A percentile compares a stretch with the other conserved stretches of the same genome.
These are phyloP conservation scores for Geranium rotundifolium DNA, from an alignment of 345 rosid genomes.

Conservation along the genomic window DNA sequence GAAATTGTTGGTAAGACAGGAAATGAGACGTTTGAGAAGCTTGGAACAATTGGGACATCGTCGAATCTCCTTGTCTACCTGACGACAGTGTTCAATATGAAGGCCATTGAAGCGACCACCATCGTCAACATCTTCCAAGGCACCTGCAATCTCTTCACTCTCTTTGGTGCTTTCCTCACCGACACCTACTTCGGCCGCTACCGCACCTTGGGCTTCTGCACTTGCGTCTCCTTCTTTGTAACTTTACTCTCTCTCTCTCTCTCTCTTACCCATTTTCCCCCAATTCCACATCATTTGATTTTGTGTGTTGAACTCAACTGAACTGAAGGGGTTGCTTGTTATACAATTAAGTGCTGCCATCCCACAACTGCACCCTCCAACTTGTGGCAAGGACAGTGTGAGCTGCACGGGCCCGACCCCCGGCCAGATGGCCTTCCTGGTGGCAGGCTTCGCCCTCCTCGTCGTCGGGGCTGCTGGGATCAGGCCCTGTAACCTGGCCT, in stretches of 20 bases:
- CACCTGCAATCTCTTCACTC: slow-evolving; percentile 13
- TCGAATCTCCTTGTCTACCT: slow-evolving; percentile 14
- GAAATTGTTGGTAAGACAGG: not conserved
- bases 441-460: slow-evolving; percentile 38
- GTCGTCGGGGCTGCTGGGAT: slow-evolving; percentile 66
- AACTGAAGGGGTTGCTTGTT: slow-evolving; percentile 40
- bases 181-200: slow-evolving; percentile 18
- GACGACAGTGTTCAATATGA: slow-evolving; percentile 15
- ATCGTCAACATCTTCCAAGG: slow-evolving; percentile 15
- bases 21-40: slow-evolving; percentile 20
- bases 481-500: slow-evolving; percentile 68
- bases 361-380: slow-evolving; percentile 38
- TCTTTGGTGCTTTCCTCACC: slow-evolving; percentile 15
- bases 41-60: slow-evolving; percentile 18
- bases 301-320: too few relatives aligned
- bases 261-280: not conserved
- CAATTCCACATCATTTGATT: too few relatives aligned
- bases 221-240: slow-evolving; percentile 14
- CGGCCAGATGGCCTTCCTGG: slow-evolving; percentile 48
- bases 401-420: slow-evolving; percentile 40
- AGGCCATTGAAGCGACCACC: slow-evolving; percentile 9
- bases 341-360: slow-evolving; percentile 59
- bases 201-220: slow-evolving; percentile 15
- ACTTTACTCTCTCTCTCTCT: too few relatives aligned
- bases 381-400: slow-evolving; percentile 18